A percentile compares a stretch with the other conserved stretches of the same genome.
Evolutionary conservation across 2,329 filamentous ascomycete species (phyloP).

Genomic region (Corinectria fuckeliana): DNA sequence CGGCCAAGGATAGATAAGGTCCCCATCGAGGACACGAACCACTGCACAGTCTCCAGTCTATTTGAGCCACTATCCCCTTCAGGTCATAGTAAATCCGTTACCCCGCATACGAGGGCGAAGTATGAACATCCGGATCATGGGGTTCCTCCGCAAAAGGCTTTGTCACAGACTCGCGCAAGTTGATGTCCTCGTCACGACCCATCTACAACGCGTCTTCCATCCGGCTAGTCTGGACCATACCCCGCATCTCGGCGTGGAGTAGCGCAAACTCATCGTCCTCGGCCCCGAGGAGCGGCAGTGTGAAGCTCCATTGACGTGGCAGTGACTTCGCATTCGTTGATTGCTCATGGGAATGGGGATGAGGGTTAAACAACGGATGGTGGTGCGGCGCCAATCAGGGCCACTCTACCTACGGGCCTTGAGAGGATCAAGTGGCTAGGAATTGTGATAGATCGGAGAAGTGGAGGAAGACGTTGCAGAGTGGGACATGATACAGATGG

Average conservation of each 20-base stretch:
- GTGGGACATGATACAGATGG: no score
- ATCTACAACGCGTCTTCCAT: background rate
- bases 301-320: background rate
- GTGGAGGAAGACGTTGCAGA: no score
- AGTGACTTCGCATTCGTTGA: background rate
- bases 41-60: background rate
- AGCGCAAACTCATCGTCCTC: background rate
- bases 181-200: background rate
- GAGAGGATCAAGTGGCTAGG: no score
- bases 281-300: constrained; percentile 15
- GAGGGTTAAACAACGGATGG: no score
- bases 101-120: background rate
- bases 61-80: background rate
- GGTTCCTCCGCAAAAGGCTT: background rate
- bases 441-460: no score
- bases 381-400: no score
- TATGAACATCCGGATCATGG: background rate
- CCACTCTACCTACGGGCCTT: no score
- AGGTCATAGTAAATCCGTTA: background rate
- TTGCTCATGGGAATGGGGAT: background rate
- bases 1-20: background rate
- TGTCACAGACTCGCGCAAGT: background rate
- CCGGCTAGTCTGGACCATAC: background rate
- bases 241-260: constrained; percentile 5
- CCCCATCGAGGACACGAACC: background rate